Evolutionary conservation across 768 basidiomycete genomes (phyloP), one percentile per base, ranked within the genome.

Genomic region (Kwoniella sp.): DNA sequence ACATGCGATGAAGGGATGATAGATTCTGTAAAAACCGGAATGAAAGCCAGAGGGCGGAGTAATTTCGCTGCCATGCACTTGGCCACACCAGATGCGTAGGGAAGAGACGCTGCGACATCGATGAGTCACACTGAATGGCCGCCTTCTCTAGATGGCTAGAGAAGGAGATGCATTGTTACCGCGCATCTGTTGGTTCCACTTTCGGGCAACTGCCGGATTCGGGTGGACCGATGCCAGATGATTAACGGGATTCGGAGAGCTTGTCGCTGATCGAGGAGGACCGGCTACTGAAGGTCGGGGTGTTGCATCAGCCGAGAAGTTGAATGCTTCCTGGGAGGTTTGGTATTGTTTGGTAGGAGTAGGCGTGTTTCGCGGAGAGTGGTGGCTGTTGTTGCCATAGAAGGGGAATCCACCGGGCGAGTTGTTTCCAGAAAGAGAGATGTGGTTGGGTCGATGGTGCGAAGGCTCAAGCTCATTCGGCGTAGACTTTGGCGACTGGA

Each of bases 391-490:
- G 26, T n/a, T 47, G 0, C 60, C 45, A 47, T 68, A 75, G 66
- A 77, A 77, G 4, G 76, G 76, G 65, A 75, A 77, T 13, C 76
- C 73, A 26, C 25, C 59, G 8, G 76, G 73, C 5, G 68, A 72
- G 2, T 58, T 61, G 2, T 50, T 37, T 9, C 74, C 74, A 22
- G 72, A 62, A 12, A 56, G 4, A 15, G 55, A 59, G 26, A 63
- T 61, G 58, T 23, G 62, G 26, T 63, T 56, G 20, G 58, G 69
- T 41, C 70, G 67, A 38, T 53, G 34, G 51, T 71, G 64, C 0
- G 65, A 52, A 2, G 65, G 57, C 12, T 65, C 63, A 53, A 65
- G 53, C 51, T 71, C 72, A 23, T 72, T 57, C 1, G 76, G 72
- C 2, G 77, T 74, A 63, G 70, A 69, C 12, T 66, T 30, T 12